Evolutionary conservation across 2,329 filamentous ascomycete genomes (phyloP).

Genomic region (Ophiostoma tasmaniense): DNA sequence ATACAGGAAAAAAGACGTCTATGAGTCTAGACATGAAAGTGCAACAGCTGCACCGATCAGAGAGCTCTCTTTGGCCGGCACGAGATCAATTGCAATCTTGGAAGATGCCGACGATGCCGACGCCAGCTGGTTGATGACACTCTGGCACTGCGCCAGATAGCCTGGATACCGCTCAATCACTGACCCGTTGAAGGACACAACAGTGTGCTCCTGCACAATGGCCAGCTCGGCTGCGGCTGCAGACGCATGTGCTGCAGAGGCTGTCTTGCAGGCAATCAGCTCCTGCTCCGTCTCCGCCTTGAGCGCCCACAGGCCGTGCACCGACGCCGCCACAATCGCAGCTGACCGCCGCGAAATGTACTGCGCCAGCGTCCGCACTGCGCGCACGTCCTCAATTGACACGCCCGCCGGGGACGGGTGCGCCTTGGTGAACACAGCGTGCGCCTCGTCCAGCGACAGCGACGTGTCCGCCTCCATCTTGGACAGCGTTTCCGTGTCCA

Average conservation of each 20-base stretch:
- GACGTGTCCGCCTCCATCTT: constrained; percentile 39
- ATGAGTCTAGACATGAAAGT: constrained; percentile 37
- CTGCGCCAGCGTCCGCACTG: constrained; percentile 44
- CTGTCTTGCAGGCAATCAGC: constrained; percentile 10
- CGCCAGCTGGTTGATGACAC: constrained; percentile 50
- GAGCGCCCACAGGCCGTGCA: constrained; percentile 52
- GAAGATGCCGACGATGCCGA: constrained; percentile 18
- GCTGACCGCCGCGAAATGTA: constrained; percentile 50
- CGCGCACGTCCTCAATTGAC: constrained; percentile 40
- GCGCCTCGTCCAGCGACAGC: constrained; percentile 35
- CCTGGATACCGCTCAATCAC: constrained; percentile 71
- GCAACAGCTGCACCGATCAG: constrained; percentile 68
- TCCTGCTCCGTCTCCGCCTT: constrained; percentile 44
- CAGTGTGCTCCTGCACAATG: constrained; percentile 34
- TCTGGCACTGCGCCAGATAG: constrained; percentile 55
- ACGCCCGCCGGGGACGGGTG: constrained; percentile 38
- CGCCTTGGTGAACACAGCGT: constrained; percentile 39
- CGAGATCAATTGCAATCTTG: constrained; percentile 47
- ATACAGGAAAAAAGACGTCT: not conserved
- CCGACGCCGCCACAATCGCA: constrained; percentile 49
- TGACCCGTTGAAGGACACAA: constrained; percentile 70
- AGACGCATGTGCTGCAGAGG: constrained; percentile 27
- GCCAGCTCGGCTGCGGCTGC: constrained; percentile 40
- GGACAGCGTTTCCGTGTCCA: constrained; percentile 54
- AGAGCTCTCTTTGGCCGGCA: constrained; percentile 64